phyloP scores from a whole-genome alignment of 306 rosid species.

The Pyrus pyrifolia region DNA sequence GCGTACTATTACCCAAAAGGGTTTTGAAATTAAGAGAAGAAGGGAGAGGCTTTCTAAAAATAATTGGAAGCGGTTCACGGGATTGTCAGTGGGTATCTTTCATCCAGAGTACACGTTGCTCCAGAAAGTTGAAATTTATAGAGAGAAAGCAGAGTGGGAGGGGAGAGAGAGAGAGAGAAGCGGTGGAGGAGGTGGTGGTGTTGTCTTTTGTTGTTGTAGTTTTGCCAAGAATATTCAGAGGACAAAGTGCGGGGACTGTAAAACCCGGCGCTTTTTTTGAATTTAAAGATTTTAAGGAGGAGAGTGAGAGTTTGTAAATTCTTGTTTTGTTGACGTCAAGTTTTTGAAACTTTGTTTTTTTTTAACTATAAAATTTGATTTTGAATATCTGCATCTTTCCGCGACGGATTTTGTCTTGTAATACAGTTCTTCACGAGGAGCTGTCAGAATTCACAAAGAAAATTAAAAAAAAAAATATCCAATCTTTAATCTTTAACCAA shows the following conservation, averaged over 20 bases:
- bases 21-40: constrained; percentile 19
- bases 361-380: neutral
- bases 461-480: constrained; percentile 14
- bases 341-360: constrained; percentile 10
- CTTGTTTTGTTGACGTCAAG: constrained; percentile 34
- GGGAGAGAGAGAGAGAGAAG: neutral
- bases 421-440: constrained; percentile 91
- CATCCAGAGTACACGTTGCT: constrained; percentile 62
- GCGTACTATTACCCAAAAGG: constrained; percentile 13
- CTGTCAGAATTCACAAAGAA: constrained; percentile 62
- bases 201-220: neutral
- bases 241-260: constrained; percentile 7
- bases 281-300: constrained; percentile 38
- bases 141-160: neutral
- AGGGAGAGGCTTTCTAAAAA: neutral
- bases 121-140: constrained; percentile 37
- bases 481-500: constrained; percentile 39
- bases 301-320: constrained; percentile 12
- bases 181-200: neutral
- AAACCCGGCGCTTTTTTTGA: constrained; percentile 52
- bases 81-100: constrained; percentile 56
- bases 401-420: constrained; percentile 90
- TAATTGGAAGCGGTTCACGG: constrained; percentile 33
- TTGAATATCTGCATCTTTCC: constrained; percentile 50
- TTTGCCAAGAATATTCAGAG: constrained; percentile 14